Evolutionary conservation across 2,329 filamentous ascomycete genomes (phyloP), one percentile per base, ranked within the genome.

Genomic region (Grosmannia serpens): DNA sequence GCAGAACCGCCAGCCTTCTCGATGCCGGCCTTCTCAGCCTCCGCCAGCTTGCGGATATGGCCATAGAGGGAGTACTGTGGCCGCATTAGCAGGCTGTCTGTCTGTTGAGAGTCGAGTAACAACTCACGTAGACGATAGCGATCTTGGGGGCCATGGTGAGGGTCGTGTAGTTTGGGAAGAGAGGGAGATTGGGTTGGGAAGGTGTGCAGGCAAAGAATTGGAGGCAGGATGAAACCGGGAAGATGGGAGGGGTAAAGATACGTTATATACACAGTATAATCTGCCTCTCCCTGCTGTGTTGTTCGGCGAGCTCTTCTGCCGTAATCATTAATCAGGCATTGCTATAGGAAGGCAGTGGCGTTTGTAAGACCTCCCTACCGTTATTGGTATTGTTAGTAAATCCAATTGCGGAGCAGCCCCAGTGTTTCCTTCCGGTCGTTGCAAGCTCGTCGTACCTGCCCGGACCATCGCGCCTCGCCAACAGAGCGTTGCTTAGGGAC

Each of bases 21-120:
- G 69, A 96, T 89, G 70, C 94, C 94, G 69, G 82, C 84, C 80
- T 91, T 88, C 79, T 97, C 91, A 63, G 91, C 90, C 73, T 94
- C 85, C 68, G 92, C 94, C 67, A 96, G 74, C 70, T 85, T 76
- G 74, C 81, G 77, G 75, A 96, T 87, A 77, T 96, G 91, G 75
- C 94, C 92, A 76, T 94, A 95, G 83, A 91, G 88, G 65, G 90
- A 95, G 78, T 95, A 95, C 89, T 94, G 62, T 49, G 17, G 27
- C 13, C n/a, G 11, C 8, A 55, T 56, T 46, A 56, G 59, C 53
- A 20, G 22, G 27, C 7, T 27, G 29, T 10, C 41, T n/a, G 41
- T 17, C 13, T 29, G 4, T 2, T n/a, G 20, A 10, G 17, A 44
- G 8, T n/a, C 20, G 4, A 17, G 7, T 9, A 3, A 26, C 7